Base-by-base conservation (phyloP, 495 filamentous ascomycete genomes). In the Parachaetomium inaequale region DNA sequence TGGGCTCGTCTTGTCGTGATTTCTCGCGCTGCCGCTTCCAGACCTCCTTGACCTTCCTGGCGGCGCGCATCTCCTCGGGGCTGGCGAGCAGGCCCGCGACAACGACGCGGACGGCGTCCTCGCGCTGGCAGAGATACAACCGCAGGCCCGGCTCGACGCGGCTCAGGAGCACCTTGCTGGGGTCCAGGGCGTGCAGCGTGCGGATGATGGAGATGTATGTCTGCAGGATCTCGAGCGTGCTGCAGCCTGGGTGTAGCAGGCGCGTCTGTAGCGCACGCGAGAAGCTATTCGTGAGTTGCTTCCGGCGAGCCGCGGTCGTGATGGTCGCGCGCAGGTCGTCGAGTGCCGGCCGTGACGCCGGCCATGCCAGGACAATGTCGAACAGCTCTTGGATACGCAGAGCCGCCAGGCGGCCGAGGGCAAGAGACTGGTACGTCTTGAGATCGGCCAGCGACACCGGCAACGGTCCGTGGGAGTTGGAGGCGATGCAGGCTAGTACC, bases 141-240 rank as follows among this genome's bases (percentile, higher is more conserved):
- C 93, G 89, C 58, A 99, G 87, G 1, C 88, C 86, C 32, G 86
- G 83, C 17, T 92, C 90, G 45, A 96, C 87, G 8, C 92, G 86
- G 70, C 93, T 89, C 10, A 99, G 79, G 7, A 98, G 82, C 4
- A 98, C 94, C 19, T 93, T 92, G 60, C 92, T 93, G 5, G 91
- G 87, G 68, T 99, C 94, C 14, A 99, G 79, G n/a, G 88, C 76
- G 65, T 89, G 88, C 65, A 99, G 95, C 0, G 90, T 88, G 49
- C 89, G 86, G 59, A 99, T 98, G 63, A 97, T 88, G 17, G 87
- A 88, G 55, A 97, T 95, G 72, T 99, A 99, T 6, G 92, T 82
- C 58, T 88, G 87, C 31, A 99, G 75, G 23, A 99, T 96, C 62
- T 95, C 85, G 3, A 90, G 83, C 0, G 94, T 99, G 42, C 92